phyloP scores from a whole-genome alignment of 352 stramenopile genomes.

The Aphanomyces cochlioides region DNA sequence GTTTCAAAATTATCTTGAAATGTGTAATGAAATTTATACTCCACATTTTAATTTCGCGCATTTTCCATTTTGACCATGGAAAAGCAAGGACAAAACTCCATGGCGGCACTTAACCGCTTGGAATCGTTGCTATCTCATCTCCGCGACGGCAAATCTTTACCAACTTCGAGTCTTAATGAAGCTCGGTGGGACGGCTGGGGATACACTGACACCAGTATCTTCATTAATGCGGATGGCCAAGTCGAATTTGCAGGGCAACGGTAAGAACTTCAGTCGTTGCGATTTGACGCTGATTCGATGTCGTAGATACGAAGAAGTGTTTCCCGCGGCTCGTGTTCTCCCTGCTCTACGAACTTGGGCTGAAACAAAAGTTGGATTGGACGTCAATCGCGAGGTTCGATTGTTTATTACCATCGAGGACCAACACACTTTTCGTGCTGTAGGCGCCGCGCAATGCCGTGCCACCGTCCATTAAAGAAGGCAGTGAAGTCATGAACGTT shows the following conservation, averaged over 20 bases:
- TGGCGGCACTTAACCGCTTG: background rate
- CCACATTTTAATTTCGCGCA: background rate
- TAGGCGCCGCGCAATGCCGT: slow-evolving; percentile 4
- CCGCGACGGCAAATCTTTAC: slow-evolving; percentile 21
- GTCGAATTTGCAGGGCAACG: slow-evolving; percentile 60
- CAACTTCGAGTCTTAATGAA: slow-evolving; percentile 32
- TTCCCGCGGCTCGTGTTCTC: slow-evolving; percentile 46
- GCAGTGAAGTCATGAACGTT: slow-evolving; percentile 20
- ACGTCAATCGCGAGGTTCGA: slow-evolving; percentile 37
- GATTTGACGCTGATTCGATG: background rate
- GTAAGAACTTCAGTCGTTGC: background rate
- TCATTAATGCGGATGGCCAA: slow-evolving; percentile 49
- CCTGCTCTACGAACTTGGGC: slow-evolving; percentile 54
- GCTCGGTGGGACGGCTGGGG: slow-evolving; percentile 72
- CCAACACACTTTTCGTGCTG: background rate
- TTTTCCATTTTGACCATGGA: background rate
- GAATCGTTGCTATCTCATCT: slow-evolving; percentile 10
- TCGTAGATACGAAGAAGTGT: slow-evolving; percentile 52
- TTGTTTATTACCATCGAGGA: background rate
- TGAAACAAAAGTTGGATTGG: slow-evolving; percentile 51
- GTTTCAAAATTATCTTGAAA: no score
- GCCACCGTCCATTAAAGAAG: slow-evolving; percentile 18
- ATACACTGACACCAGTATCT: slow-evolving; percentile 65
- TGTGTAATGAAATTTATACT: no score
- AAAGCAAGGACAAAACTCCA: background rate